Base-by-base conservation (phyloP, 1,139 yeast species). In the Arxiozyma slooffiae region DNA sequence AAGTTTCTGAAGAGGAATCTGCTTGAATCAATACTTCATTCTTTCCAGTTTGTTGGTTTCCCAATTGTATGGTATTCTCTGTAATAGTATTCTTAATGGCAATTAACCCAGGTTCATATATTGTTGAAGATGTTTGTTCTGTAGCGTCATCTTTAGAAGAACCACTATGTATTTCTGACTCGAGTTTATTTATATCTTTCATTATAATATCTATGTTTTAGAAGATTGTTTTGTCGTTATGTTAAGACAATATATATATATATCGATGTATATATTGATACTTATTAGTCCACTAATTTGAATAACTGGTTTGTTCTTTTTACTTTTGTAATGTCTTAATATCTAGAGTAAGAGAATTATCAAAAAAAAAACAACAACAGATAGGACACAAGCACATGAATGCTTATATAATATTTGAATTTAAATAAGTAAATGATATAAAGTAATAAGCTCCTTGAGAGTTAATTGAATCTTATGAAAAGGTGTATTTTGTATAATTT, bases 1-100 rank as follows among this genome's bases (percentile, higher is more conserved):
- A 24, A 38, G 50, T 24, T 39, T 41, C 36, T 46, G 50, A 30
- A 38, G 55, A 44, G 46, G 50, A 44, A 45, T 39, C 47, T 46
- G 54, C 37, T 55, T 60, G 44, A 40, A 36, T 24, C 11, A 45
- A 30, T 2, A 36, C 22, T 22, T 47, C 44, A n/a, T 38, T 37
- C 43, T 48, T 38, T 7, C 26, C 24, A 11, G 18, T 22, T n/a
- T 11, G 21, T 5, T 26, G 20, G 20, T 4, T 17, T 37, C n/a
- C 41, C 4, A 36, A 14, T 18, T 37, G n/a, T 3, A 44, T 9
- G 11, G 46, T 44, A 17, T 17, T 22, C 14, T 46, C 44, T n/a
- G 18, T 46, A 9, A 34, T 14, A 11, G 16, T 24, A 40, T 46
- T 26, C 7, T 46, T n/a, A 24, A 46, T 17, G 18, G 41, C 26